Evolutionary conservation across 179 eudicot species (phyloP).

Genomic region (Spinacia oleracea): DNA sequence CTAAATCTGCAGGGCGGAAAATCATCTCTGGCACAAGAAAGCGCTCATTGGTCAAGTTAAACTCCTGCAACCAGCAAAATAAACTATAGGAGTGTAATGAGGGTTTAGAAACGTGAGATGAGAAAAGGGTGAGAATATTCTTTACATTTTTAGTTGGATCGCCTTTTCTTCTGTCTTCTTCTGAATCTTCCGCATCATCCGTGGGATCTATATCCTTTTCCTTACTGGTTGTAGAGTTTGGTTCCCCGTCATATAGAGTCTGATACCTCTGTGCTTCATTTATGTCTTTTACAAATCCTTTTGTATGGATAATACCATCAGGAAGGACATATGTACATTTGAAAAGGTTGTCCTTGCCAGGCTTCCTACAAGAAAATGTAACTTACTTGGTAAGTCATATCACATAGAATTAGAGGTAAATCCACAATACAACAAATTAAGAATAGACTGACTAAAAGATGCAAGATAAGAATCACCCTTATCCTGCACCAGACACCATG

Average conservation of each 20-base stretch:
- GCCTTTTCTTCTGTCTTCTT: constrained; percentile 50
- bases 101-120: neutral
- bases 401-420: neutral
- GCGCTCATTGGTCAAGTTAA: constrained; percentile 88
- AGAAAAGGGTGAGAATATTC: neutral
- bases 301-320: constrained; percentile 73
- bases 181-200: constrained; percentile 37
- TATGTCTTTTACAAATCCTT: constrained; percentile 73
- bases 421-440: neutral
- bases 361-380: constrained; percentile 46
- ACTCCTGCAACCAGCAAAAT: constrained; percentile 55
- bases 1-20: constrained; percentile 94
- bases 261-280: constrained; percentile 70
- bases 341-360: constrained; percentile 67
- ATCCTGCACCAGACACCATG: too few species aligned
- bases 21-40: constrained; percentile 99
- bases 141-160: constrained; percentile 78
- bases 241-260: constrained; percentile 41
- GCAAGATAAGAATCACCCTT: too few species aligned
- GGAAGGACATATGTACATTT: constrained; percentile 88
- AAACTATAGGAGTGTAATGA: neutral
- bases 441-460: too few species aligned
- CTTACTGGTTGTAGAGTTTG: constrained; percentile 20
- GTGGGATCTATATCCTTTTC: constrained; percentile 38
- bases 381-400: neutral